Evolutionary conservation across 768 basidiomycete genomes (phyloP).

Genomic region (Tricholoma bakamatsutake): DNA sequence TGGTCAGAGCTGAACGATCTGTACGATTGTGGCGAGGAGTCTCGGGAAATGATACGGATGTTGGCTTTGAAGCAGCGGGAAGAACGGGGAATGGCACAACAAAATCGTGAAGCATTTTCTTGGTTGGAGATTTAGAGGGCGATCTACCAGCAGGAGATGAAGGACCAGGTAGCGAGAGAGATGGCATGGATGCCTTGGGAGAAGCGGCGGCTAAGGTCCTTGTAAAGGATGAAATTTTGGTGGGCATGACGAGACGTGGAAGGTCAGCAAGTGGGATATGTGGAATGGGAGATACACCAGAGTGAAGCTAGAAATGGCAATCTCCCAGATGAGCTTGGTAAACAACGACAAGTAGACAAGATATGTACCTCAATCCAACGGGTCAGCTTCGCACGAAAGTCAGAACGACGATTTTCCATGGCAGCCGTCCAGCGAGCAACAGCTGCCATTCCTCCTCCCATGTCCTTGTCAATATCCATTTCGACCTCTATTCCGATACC

Average conservation of each 20-base stretch:
- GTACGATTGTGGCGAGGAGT: slow-evolving; percentile 51
- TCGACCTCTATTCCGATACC: slow-evolving; percentile 86
- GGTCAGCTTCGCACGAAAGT: slow-evolving; percentile 54
- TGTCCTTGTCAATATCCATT: slow-evolving; percentile 76
- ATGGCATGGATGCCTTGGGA: slow-evolving; percentile 49
- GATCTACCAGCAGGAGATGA: slow-evolving; percentile 35
- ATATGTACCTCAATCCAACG: slow-evolving; percentile 56
- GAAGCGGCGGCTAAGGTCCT: slow-evolving; percentile 68
- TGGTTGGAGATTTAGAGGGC: slow-evolving; percentile 27
- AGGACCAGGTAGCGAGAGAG: slow-evolving; percentile 35
- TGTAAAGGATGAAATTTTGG: slow-evolving; percentile 64
- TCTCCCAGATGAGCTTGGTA: slow-evolving; percentile 1
- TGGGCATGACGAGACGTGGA: slow-evolving; percentile 45
- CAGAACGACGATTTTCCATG: slow-evolving; percentile 51
- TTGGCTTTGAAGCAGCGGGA: slow-evolving; percentile 32
- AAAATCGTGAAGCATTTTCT: slow-evolving; percentile 21
- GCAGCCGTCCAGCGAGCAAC: slow-evolving; percentile 84
- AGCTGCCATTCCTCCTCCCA: slow-evolving; percentile 81
- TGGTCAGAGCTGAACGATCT: slow-evolving; percentile 33
- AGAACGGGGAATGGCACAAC: slow-evolving; percentile 46
- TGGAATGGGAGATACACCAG: slow-evolving; percentile 37
- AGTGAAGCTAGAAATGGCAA: slow-evolving; percentile 41
- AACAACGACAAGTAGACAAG: neutral
- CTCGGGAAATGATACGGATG: slow-evolving; percentile 48
- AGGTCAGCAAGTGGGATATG: slow-evolving; percentile 60